Base-by-base conservation (phyloP, 208 protist genomes). In the Crithidia expoeki region DNA sequence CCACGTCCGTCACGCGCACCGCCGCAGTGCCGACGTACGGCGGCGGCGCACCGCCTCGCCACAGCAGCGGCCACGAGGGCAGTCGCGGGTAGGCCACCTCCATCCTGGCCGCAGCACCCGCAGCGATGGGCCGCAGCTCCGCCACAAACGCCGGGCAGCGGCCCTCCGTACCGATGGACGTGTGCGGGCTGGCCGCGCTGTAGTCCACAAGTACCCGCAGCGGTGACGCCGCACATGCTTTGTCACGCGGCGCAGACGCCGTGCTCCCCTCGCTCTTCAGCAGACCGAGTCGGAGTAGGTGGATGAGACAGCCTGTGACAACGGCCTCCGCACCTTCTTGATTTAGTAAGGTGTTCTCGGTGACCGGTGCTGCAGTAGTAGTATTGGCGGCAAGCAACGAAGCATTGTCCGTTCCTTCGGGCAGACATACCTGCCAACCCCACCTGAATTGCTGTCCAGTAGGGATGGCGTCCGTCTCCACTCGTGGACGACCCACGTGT, bases 1-100 rank as follows among this genome's bases (percentile, higher is more conserved):
- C 56, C 17, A n/a, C 57, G n/a, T 72, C 67, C 34, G 17, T 55
- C 33, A 28, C 47, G 11, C 27, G 33, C 36, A 65, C 57, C 4
- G 34, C 12, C 23, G 57, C 67, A 28, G 67, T 72, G 10, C 55
- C 57, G n/a, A 72, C 51, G 67, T 65, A 65, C 33, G 57, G 21
- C 10, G 47, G 60, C 60, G 14, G n/a, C 32, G 25, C 14, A 4
- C 19, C 40, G 5, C 42, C 42, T 23, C 27, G 4, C 19, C 7
- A 23, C 56, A 14, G 53, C 19, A 58, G 57, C 11, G 67, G 67
- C 67, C 57, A 72, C 33, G 34, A 30, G 34, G 67, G 67, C 55
- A 72, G 27, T n/a, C 57, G 57, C 34, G 58, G 58, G 34, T 33
- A 63, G 42, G 58, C 42, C 17, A 63, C 16, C 4, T 9, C n/a